Percentiles rank a stretch among this genome's conserved stretches.
Evolutionary conservation across 805 yeast genomes (phyloP).

Genomic region (Candida silvatica): DNA sequence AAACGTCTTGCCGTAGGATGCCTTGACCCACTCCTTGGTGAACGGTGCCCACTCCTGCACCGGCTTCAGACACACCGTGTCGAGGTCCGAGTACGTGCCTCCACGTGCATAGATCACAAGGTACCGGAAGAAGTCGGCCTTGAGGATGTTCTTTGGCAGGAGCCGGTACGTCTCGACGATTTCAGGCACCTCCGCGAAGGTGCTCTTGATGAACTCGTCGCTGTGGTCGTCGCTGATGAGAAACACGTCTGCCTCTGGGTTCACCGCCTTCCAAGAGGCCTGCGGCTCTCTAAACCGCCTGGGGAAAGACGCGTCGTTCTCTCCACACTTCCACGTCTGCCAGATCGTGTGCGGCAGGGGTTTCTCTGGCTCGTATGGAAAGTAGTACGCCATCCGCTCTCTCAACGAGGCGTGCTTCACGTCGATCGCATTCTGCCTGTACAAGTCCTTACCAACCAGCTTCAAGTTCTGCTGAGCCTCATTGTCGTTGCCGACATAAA

Average conservation of each 20-base stretch:
- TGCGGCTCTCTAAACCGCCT: slow-evolving; percentile 39
- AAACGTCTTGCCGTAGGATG: slow-evolving; percentile 16
- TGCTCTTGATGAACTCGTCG: slow-evolving; percentile 44
- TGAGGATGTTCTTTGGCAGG: slow-evolving; percentile 74
- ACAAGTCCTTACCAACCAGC: slow-evolving; percentile 7
- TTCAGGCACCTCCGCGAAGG: slow-evolving; percentile 67
- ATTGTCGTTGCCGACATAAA: slow-evolving; percentile 3
- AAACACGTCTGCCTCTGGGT: slow-evolving; percentile 62
- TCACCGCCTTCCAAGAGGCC: slow-evolving; percentile 54
- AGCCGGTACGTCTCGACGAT: slow-evolving; percentile 65
- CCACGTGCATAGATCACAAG: slow-evolving; percentile 83
- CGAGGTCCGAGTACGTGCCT: slow-evolving; percentile 89
- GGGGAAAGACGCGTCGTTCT: slow-evolving; percentile 50
- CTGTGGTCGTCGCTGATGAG: slow-evolving; percentile 56
- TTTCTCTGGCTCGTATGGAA: slow-evolving; percentile 61
- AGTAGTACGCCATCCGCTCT: slow-evolving; percentile 58
- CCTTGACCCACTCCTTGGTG: slow-evolving; percentile 12
- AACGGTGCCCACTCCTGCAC: slow-evolving; percentile 67
- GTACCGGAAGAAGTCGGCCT: slow-evolving; percentile 92
- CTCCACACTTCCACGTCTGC: slow-evolving; percentile 88
- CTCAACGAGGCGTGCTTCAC: slow-evolving; percentile 24
- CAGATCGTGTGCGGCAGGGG: slow-evolving; percentile 76
- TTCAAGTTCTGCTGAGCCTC: slow-evolving; percentile 11
- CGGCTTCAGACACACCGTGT: slow-evolving; percentile 70
- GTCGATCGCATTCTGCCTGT: slow-evolving; percentile 8